A percentile compares a stretch with the other conserved stretches of the same genome.
phyloP scores from a whole-genome alignment of 2,329 filamentous ascomycete species.

The Davidsoniella virescens region DNA sequence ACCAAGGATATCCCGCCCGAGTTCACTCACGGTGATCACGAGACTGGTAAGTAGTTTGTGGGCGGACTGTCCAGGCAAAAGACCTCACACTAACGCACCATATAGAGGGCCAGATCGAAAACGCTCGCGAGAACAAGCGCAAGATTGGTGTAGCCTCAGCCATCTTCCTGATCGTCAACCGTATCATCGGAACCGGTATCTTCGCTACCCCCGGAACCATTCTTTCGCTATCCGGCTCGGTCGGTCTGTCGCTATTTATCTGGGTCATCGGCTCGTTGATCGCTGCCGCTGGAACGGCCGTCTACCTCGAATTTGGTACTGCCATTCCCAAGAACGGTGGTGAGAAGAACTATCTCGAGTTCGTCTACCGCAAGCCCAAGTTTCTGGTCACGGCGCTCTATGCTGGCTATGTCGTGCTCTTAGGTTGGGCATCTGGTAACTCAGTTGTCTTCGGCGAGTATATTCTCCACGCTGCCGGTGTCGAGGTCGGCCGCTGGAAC shows the following conservation, averaged over 20 bases:
- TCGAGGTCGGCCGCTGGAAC: slow-evolving; percentile 49
- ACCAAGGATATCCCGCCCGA: neutral
- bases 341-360: slow-evolving; percentile 53
- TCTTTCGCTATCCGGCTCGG: slow-evolving; percentile 38
- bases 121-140: slow-evolving; percentile 31
- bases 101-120: slow-evolving; percentile 19
- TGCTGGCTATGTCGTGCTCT: slow-evolving; percentile 43
- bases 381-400: slow-evolving; percentile 47
- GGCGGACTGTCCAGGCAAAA: neutral
- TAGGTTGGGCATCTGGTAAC: slow-evolving; percentile 51
- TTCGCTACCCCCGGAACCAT: slow-evolving; percentile 47
- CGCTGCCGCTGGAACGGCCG: slow-evolving; percentile 43
- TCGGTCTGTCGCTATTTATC: slow-evolving; percentile 45
- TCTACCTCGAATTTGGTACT: slow-evolving; percentile 51
- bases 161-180: slow-evolving; percentile 45
- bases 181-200: slow-evolving; percentile 51
- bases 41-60: slow-evolving; percentile 1
- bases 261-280: slow-evolving; percentile 48
- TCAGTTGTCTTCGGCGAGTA: slow-evolving; percentile 57
- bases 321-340: slow-evolving; percentile 48
- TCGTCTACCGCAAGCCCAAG: slow-evolving; percentile 41
- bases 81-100: neutral
- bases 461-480: slow-evolving; percentile 46
- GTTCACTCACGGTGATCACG: neutral
- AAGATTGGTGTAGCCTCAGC: slow-evolving; percentile 40